Evolutionary conservation across 2,329 filamentous ascomycete genomes (phyloP).

Genomic region (Ophiocordyceps camponoti-rufipedis): DNA sequence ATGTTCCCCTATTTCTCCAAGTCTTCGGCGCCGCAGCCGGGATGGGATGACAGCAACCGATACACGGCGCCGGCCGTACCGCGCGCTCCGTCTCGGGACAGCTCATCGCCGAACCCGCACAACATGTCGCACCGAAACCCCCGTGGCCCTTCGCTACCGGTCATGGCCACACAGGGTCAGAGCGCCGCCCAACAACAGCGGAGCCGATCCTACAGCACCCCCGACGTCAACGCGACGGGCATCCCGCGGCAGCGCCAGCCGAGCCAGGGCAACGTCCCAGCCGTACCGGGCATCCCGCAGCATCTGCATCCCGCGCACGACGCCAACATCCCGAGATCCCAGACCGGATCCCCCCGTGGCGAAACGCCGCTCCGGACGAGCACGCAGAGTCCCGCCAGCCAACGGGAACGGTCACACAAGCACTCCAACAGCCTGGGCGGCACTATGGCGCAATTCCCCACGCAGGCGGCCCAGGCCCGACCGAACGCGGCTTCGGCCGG

Average conservation of each 20-base stretch:
- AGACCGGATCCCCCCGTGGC: slow-evolving; percentile 61
- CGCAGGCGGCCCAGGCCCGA: slow-evolving; percentile 32
- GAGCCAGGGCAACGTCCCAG: slow-evolving; percentile 40
- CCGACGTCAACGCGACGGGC: slow-evolving; percentile 66
- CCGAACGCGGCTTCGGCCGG: slow-evolving; percentile 22
- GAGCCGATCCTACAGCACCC: slow-evolving; percentile 83
- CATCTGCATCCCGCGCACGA: slow-evolving; percentile 47
- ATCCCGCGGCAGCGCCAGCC: slow-evolving; percentile 37
- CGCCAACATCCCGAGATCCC: slow-evolving; percentile 53
- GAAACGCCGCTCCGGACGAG: slow-evolving; percentile 48
- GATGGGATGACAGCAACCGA: slow-evolving; percentile 59
- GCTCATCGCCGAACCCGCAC: slow-evolving; percentile 47
- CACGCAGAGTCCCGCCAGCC: slow-evolving; percentile 52
- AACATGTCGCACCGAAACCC: slow-evolving; percentile 43
- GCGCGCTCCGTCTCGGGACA: slow-evolving; percentile 63
- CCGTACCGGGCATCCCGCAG: slow-evolving; percentile 58
- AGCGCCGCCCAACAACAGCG: slow-evolving; percentile 47
- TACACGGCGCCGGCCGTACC: slow-evolving; percentile 82
- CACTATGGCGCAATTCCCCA: slow-evolving; percentile 36
- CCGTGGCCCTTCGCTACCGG: slow-evolving; percentile 65
- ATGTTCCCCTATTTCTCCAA: slow-evolving; percentile 59
- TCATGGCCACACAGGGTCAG: slow-evolving; percentile 40
- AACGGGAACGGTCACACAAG: slow-evolving; percentile 39
- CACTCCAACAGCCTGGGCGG: slow-evolving; percentile 28
- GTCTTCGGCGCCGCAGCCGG: slow-evolving; percentile 43